Percentiles rank a stretch among this genome's conserved stretches.
Evolutionary conservation across 768 basidiomycete species (phyloP).

Genomic region (Boletellus sp.): DNA sequence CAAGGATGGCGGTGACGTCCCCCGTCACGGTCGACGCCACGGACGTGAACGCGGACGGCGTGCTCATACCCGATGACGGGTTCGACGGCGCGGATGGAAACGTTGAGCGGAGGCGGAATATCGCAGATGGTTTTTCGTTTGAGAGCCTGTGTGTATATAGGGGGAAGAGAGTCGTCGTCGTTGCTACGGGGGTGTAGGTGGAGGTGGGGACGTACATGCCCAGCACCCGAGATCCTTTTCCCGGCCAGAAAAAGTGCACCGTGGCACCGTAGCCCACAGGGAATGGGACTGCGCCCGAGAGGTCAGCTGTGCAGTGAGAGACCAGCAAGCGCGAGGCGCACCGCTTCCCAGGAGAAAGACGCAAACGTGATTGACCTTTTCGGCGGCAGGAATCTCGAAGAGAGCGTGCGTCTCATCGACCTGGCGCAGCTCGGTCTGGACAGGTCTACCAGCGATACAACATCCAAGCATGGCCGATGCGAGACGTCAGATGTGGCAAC

Average conservation of each 20-base stretch:
- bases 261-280: slow-evolving; percentile 82
- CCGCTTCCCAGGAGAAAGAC: slow-evolving; percentile 81
- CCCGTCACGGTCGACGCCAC: slow-evolving; percentile 31
- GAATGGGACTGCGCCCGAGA: slow-evolving; percentile 53
- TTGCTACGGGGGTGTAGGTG: background rate
- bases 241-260: slow-evolving; percentile 84
- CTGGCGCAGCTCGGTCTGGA: slow-evolving; percentile 79
- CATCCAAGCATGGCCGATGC: slow-evolving; percentile 65
- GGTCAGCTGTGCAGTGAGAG: background rate
- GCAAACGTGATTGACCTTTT: slow-evolving; percentile 78
- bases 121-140: slow-evolving; percentile 86
- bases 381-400: slow-evolving; percentile 69
- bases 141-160: slow-evolving; percentile 55
- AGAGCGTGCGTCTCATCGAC: slow-evolving; percentile 81
- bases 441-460: slow-evolving; percentile 68
- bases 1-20: slow-evolving; percentile 70
- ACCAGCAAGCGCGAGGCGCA: slow-evolving; percentile 26
- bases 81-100: slow-evolving; percentile 38
- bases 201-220: slow-evolving; percentile 62
- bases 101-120: slow-evolving; percentile 75
- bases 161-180: background rate
- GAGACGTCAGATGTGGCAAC: background rate
- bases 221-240: slow-evolving; percentile 79
- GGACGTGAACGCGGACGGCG: slow-evolving; percentile 31
- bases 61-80: slow-evolving; percentile 29